These are phyloP conservation scores for Closterium sp. DNA, from an alignment of 139 green algal species.

Conservation along the genomic window DNA sequence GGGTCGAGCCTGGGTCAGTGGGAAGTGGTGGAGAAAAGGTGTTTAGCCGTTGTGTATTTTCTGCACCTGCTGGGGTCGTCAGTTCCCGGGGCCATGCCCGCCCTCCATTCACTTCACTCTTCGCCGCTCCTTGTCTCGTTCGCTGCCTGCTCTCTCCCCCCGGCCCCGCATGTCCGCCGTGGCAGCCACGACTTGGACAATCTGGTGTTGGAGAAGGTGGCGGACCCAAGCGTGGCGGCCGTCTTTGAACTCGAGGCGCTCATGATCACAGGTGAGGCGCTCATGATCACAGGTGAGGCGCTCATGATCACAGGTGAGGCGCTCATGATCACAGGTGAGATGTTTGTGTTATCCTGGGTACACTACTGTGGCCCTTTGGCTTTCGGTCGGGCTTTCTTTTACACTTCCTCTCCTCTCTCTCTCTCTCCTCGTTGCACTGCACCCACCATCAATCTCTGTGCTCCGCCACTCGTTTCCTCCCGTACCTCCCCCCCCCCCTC, in stretches of 20 bases:
- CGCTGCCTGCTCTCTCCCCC: background rate
- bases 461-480: background rate
- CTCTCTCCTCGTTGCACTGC: background rate
- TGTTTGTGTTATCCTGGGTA: background rate
- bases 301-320: slow-evolving; percentile 88
- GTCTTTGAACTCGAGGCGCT: slow-evolving; percentile 89
- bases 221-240: slow-evolving; percentile 55
- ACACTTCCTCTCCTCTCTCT: slow-evolving; percentile 10
- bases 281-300: slow-evolving; percentile 53
- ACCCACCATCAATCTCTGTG: background rate
- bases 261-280: slow-evolving; percentile 85
- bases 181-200: slow-evolving; percentile 87
- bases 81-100: no score
- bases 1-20: background rate
- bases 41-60: no score
- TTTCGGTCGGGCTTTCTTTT: background rate
- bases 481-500: background rate
- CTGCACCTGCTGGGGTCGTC: no score
- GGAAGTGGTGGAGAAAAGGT: background rate
- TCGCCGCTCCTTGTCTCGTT: background rate
- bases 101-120: background rate
- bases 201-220: slow-evolving; percentile 76
- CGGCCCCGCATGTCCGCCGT: no score
- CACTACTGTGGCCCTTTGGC: background rate
- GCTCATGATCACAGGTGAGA: slow-evolving; percentile 44